Evolutionary conservation across 192 early-diverging fungal species (phyloP).

Genomic region (Gamsiella multidivaricata): DNA sequence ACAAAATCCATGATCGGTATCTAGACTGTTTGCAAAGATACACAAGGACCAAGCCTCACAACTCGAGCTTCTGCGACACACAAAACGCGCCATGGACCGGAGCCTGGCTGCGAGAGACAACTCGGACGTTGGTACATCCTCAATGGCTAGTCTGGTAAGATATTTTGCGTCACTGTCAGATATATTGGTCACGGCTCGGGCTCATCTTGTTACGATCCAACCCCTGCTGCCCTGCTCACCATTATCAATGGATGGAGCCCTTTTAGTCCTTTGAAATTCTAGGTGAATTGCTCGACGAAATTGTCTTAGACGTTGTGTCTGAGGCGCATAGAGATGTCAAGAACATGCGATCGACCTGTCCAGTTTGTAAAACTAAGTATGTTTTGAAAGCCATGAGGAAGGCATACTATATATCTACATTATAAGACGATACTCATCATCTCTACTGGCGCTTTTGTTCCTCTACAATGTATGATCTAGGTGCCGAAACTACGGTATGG

Average conservation of each 20-base stretch:
- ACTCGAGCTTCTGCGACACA: slow-evolving; percentile 40
- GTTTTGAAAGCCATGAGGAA: too few relatives aligned
- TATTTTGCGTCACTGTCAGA: neutral
- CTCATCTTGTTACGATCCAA: neutral
- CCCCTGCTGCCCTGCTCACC: neutral
- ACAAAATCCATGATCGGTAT: too few relatives aligned
- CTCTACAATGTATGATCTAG: neutral
- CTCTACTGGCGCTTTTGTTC: slow-evolving; percentile 38
- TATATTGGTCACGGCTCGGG: neutral
- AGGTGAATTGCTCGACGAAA: slow-evolving; percentile 80
- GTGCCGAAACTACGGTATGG: slow-evolving; percentile 52
- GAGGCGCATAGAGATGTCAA: slow-evolving; percentile 78
- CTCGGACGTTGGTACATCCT: slow-evolving; percentile 13
- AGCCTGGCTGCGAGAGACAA: slow-evolving; percentile 22
- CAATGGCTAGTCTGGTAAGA: slow-evolving; percentile 42
- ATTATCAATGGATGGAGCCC: neutral
- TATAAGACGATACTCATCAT: slow-evolving; percentile 57
- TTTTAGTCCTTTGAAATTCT: slow-evolving; percentile 66
- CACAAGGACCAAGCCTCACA: slow-evolving; percentile 54
- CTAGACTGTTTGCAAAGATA: slow-evolving; percentile 52
- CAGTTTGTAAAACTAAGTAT: slow-evolving; percentile 82
- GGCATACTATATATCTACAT: too few relatives aligned
- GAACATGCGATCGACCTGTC: slow-evolving; percentile 68
- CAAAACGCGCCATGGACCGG: slow-evolving; percentile 51
- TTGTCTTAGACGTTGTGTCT: slow-evolving; percentile 76